Base-by-base conservation (phyloP, 345 rosid genomes). In the Salix suchowensis region DNA sequence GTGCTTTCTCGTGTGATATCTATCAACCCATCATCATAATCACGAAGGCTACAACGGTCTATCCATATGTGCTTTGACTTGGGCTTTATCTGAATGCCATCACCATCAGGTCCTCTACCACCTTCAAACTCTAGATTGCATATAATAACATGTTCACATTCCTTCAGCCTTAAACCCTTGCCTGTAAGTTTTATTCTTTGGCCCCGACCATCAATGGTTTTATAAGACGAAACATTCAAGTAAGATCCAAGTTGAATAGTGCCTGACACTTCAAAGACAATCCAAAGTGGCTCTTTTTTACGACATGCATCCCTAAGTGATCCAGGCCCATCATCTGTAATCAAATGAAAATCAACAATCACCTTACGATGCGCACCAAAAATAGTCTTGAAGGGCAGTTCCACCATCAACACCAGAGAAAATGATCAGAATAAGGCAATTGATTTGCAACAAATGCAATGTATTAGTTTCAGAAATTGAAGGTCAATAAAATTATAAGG, bases 1-100 rank as follows among this genome's bases (percentile, higher is more conserved):
- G 99, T 96, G 87, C 98, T 96, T 81, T 85, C 93, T 77, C 97
- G 84, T 32, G 97, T 94, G 83, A 96, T 90, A 84, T 96, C 99
- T 70, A 96, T 96, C 78, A 96, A 83, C 32, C 97, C 99, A 77
- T 96, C 99, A 55, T 91, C 83, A 74, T 86, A 96, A 84, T 92
- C 91, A 76, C 89, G 85, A 70, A 96, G 97, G 86, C 88, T 94
- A 81, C 98, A 94, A 12, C 97, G 89, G 74, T 94, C 98, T 46
- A 94, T 90, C 97, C 99, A 96, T 67, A 94, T 89, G 80, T 87
- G 91, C 79, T 86, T 89, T 9, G 98, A 90, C 37, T 91, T 91
- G 1, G 99, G 99, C 80, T 96, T 96, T 73, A 96, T 92, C 82
- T 96, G 99, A 84, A 96, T 94, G 16, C 83, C 97, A 81, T 96